Evolutionary conservation across 495 filamentous ascomycete genomes (phyloP), one percentile per base, ranked within the genome.

Genomic region (Hypoxylon rickii): DNA sequence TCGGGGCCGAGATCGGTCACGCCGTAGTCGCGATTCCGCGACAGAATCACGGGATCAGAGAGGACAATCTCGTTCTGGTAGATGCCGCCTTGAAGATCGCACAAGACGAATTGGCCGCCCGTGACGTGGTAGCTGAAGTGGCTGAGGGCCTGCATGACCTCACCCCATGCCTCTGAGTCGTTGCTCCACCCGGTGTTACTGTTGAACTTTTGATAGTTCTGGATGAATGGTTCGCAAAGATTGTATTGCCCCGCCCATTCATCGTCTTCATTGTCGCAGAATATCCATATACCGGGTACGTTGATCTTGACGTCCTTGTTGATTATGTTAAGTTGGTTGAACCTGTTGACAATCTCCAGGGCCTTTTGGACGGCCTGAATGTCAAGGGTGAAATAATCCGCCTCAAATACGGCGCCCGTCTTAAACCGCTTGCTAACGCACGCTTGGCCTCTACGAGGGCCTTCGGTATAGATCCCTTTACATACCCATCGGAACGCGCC

Each of bases 131-230:
- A 76, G 51, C 70, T 73, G 49, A 76, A 75, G 53, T 76, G 73
- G 49, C 71, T 74, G 29, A 76, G 57, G 2, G 73, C 71, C 49
- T 75, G 71, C 70, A 75, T 73, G 5, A 59, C 61, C 42, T 68
- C 41, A 5, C 63, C 50, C 69, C 70, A 74, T 0, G 19, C 3
- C 1, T 6, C 38, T 1, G 43, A 50, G 5, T 37, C 34, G 54
- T 67, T 44, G 24, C 5, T 51, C 73, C 72, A 76, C 16, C 73
- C 73, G 1, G 51, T 64, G 45, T 75, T 75, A 56, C 71, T 76
- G 54, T 75, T 75, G 64, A 75, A 76, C 59, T 74, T 76, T 38
- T 67, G 58, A 45, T 69, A 74, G 44, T 72, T 71, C 5, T 70
- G 44, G 24, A 73, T 73, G 51, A 71, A 71, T 1, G 69, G 70